Base-by-base conservation (phyloP, 805 yeast species). In the Schizosaccharomyces japonicus region DNA sequence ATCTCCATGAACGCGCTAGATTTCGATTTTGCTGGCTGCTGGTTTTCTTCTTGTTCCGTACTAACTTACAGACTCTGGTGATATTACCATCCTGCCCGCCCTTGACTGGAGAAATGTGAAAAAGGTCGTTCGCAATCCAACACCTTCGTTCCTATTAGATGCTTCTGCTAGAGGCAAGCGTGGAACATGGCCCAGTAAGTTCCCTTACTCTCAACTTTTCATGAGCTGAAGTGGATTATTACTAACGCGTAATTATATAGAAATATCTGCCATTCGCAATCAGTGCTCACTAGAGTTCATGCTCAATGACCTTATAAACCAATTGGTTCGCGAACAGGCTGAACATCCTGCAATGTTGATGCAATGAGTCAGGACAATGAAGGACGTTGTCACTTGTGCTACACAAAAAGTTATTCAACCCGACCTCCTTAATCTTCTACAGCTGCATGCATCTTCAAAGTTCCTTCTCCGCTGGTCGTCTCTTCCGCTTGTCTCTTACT, bases 31-130 rank as follows among this genome's bases (percentile, higher is more conserved):
- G n/a, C n/a, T n/a, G n/a, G n/a, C n/a, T 30, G 32, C n/a, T 30
- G n/a, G 10, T 30, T 30, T 10, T 30, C n/a, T 10, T 30, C 10
- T 30, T 30, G 32, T 10, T n/a, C n/a, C 32, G n/a, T n/a, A 30
- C 32, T 30, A 10, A 30, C 32, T n/a, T 30, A 10, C 32, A 30
- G 32, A 90, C 59, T 76, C 85, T 10, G 99, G 98, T 1, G 93
- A 90, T 59, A 78, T 90, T 34, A 90, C 96, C 1, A 84, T 90
- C 44, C 61, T 92, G 42, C 98, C 96, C 0, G 80, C 79, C 46
- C 66, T 80, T 50, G 64, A 69, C 33, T 53, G 68, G 28, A 53
- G 66, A 0, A 84, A 82, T 52, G 63, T 81, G 46, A 61, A 68
- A 32, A 74, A 73, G 49, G 60, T 90, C 29, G 67, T 90, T 54